Conservation (phyloP, 345 rosid genomes). For the Populus simonii region DNA sequence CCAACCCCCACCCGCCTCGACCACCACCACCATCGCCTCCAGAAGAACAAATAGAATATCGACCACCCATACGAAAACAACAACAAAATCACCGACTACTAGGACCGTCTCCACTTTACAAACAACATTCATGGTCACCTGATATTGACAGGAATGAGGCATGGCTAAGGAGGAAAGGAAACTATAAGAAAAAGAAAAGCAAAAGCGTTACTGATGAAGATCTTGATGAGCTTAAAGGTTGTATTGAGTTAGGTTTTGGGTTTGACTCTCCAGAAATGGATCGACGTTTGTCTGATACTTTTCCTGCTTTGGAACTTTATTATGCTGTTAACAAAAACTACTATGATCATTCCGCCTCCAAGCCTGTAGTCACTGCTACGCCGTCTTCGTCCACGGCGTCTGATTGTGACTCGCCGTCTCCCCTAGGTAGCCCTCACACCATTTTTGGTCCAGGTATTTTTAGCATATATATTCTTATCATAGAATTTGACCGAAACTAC, state of each 20-base stretch:
- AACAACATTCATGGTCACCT: conserved; percentile 90
- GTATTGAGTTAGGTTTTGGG: conserved; percentile 83
- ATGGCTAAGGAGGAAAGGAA: conserved; percentile 72
- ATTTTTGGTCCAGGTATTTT: conserved; percentile 47
- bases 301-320: conserved; percentile 83
- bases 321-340: conserved; percentile 70
- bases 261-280: conserved; percentile 72
- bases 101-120: conserved; percentile 41
- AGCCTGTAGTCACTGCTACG: conserved; percentile 21
- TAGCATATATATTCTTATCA: not conserved
- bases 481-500: not conserved
- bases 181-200: conserved; percentile 39
- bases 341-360: conserved; percentile 42
- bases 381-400: conserved; percentile 43
- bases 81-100: conserved; percentile 6
- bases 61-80: conserved; percentile 2
- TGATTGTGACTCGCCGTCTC: conserved; percentile 48
- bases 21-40: not conserved
- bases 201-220: conserved; percentile 93
- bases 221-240: conserved; percentile 87
- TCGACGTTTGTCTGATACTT: conserved; percentile 66
- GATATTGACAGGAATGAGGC: conserved; percentile 79
- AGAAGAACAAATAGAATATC: not conserved
- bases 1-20: not conserved
- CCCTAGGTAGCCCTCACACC: conserved; percentile 56